These are phyloP conservation scores for Bocquillonia castaneifolia DNA, from an alignment of 441 rosid species.

Conservation along the genomic window DNA sequence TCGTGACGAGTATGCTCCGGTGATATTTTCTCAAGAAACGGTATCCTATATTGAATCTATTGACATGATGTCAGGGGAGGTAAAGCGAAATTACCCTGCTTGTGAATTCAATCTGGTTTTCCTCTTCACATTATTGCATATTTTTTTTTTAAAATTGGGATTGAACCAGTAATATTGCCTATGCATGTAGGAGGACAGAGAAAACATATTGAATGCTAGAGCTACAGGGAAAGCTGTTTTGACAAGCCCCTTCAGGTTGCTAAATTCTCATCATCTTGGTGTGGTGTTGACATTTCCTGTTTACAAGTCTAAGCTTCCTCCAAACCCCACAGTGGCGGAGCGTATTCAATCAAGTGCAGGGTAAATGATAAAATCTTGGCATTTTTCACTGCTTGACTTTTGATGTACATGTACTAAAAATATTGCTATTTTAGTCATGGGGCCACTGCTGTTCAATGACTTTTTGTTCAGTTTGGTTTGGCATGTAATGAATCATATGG, in stretches of 20 bases:
- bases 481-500: background rate
- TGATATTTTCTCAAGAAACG: slow-evolving; percentile 85
- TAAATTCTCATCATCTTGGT: slow-evolving; percentile 88
- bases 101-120: slow-evolving; percentile 14
- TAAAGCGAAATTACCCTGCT: slow-evolving; percentile 25
- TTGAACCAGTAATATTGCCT: slow-evolving; percentile 11
- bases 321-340: slow-evolving; percentile 50
- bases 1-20: slow-evolving; percentile 95
- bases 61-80: slow-evolving; percentile 99
- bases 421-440: background rate
- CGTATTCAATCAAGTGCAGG: slow-evolving; percentile 83
- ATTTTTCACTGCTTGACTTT: background rate
- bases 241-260: slow-evolving; percentile 79
- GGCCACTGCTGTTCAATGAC: background rate
- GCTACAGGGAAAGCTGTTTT: slow-evolving; percentile 90
- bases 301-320: slow-evolving; percentile 73
- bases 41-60: slow-evolving; percentile 82
- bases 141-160: slow-evolving; percentile 12
- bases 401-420: background rate
- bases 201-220: slow-evolving; percentile 78
- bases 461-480: background rate
- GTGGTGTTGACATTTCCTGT: slow-evolving; percentile 98
- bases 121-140: slow-evolving; percentile 9
- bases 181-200: slow-evolving; percentile 73
- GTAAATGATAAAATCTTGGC: slow-evolving; percentile 29